These are phyloP conservation scores for Corymbia citriodora DNA, from an alignment of 441 rosid genomes.

Conservation along the genomic window DNA sequence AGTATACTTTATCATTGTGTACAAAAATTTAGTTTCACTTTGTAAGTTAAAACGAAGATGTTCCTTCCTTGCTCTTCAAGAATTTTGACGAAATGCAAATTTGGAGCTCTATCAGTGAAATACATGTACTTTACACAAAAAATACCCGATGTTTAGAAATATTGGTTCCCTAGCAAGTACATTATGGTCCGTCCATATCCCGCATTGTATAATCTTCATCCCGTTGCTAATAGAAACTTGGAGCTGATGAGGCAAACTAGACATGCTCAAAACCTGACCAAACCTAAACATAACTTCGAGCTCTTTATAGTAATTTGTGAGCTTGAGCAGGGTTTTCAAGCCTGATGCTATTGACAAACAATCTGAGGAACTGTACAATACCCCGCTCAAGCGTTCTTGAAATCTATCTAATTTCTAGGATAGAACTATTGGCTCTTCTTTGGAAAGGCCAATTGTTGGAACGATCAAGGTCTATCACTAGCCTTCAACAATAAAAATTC, in stretches of 20 bases:
- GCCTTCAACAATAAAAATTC: not conserved
- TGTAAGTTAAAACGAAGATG: too few relatives aligned
- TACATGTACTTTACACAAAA: not conserved
- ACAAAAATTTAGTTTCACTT: not conserved
- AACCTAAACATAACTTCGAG: not conserved
- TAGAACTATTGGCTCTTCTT: not conserved
- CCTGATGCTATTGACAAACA: not conserved
- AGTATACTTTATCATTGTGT: not conserved
- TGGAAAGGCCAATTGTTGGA: not conserved
- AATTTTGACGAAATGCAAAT: not conserved
- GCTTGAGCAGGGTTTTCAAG: not conserved
- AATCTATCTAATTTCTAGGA: not conserved
- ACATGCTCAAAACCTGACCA: not conserved
- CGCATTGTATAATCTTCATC: not conserved
- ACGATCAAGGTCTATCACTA: not conserved
- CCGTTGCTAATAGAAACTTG: not conserved
- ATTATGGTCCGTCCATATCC: not conserved
- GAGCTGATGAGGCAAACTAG: not conserved
- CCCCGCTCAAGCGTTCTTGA: not conserved
- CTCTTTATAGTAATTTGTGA: not conserved
- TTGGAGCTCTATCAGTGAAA: not conserved
- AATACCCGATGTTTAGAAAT: not conserved
- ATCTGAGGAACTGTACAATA: not conserved
- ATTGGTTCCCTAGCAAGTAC: not conserved
- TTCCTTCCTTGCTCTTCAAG: not conserved